phyloP scores from a whole-genome alignment of 345 rosid genomes.

The Arabidopsis suecica region DNA sequence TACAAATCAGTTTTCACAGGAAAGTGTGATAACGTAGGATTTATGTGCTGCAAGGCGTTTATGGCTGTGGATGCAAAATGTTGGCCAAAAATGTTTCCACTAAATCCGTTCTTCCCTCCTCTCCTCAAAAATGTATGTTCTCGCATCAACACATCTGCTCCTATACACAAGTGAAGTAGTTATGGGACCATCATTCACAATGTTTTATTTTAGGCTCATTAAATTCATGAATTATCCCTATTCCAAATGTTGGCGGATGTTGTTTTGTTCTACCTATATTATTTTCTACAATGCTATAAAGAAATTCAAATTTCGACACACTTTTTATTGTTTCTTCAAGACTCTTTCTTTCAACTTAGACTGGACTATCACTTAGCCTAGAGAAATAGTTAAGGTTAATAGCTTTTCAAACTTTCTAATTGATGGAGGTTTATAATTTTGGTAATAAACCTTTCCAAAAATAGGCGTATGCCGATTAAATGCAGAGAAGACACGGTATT shows the following conservation, averaged over 20 bases:
- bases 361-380: no score
- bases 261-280: no score
- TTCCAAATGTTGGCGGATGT: no score
- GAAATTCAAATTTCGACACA: no score
- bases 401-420: no score
- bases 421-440: no score
- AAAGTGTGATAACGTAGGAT: conserved; percentile 2
- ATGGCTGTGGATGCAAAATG: not conserved
- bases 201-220: not conserved
- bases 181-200: no score
- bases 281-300: no score
- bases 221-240: no score
- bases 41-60: conserved; percentile 4
- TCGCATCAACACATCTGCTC: not conserved
- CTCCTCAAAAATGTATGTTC: conserved; percentile 9
- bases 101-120: conserved; percentile 20
- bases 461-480: not conserved
- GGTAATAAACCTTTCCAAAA: conserved; percentile 2
- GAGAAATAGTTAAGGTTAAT: no score
- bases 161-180: conserved; percentile 12
- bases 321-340: no score
- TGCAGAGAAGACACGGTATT: conserved; percentile 45
- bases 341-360: no score
- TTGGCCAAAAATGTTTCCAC: conserved; percentile 24
- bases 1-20: not conserved